Conservation (phyloP, 2,329 filamentous ascomycete genomes). For the Aspergillus tubingensis region DNA sequence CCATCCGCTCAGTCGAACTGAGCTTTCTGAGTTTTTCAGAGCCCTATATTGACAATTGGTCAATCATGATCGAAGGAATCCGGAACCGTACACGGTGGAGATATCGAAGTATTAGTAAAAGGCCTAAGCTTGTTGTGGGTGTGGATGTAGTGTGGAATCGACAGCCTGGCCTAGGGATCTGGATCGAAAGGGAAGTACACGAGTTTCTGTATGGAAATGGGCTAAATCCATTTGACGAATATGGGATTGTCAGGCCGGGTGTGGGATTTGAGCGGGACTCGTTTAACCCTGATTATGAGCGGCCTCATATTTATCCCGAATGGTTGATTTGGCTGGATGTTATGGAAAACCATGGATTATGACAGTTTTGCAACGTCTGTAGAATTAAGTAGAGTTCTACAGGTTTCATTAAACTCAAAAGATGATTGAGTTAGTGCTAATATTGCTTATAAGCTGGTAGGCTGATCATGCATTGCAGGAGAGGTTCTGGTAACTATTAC, state of each 20-base stretch:
- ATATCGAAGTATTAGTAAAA: conserved; percentile 8
- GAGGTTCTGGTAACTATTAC: too few species aligned
- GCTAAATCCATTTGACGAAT: conserved; percentile 22
- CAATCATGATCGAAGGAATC: conserved; percentile 23
- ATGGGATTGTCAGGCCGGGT: too few species aligned
- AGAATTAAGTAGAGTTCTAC: too few species aligned
- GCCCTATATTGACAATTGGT: conserved; percentile 7
- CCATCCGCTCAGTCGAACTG: conserved; percentile 36
- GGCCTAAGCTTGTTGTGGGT: conserved; percentile 10
- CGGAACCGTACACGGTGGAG: conserved; percentile 18
- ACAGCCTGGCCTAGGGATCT: conserved; percentile 8
- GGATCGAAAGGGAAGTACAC: conserved; percentile 17
- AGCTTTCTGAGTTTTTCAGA: conserved; percentile 16
- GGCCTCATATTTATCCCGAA: background rate
- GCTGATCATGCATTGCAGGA: too few species aligned
- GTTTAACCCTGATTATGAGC: background rate
- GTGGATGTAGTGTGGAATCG: too few species aligned
- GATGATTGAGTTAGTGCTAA: too few species aligned
- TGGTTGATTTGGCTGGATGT: too few species aligned
- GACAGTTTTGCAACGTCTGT: too few species aligned
- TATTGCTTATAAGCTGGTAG: too few species aligned
- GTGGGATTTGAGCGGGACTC: background rate
- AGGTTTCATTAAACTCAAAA: accelerated
- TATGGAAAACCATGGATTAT: too few species aligned
- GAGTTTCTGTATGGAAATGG: conserved; percentile 28